These are phyloP conservation scores for Tremella fuciformis DNA, from an alignment of 768 basidiomycete genomes.

Conservation along the genomic window DNA sequence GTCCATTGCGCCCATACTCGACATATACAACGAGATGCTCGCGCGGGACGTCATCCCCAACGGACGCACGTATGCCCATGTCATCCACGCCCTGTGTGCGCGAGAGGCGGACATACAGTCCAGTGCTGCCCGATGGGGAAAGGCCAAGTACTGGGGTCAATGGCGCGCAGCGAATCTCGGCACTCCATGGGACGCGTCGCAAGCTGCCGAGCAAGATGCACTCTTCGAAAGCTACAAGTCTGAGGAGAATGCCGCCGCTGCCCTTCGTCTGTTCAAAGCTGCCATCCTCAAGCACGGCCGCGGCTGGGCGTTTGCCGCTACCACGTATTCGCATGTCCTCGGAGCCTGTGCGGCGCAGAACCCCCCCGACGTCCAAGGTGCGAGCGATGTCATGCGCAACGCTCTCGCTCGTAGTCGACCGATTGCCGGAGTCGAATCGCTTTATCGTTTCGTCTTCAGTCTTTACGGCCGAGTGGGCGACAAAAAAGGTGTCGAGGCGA, in stretches of 20 bases:
- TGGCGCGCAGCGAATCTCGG: conserved; percentile 25
- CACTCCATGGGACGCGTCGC: background rate
- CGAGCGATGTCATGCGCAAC: conserved; percentile 65
- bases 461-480: conserved; percentile 11
- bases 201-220: conserved; percentile 11
- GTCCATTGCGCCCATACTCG: conserved; percentile 61
- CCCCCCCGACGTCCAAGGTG: conserved; percentile 58
- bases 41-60: conserved; percentile 64
- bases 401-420: conserved; percentile 53
- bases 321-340: conserved; percentile 61
- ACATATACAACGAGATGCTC: conserved; percentile 72
- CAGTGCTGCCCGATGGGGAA: conserved; percentile 56
- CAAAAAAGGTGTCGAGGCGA: conserved; percentile 4
- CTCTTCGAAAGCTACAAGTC: conserved; percentile 55
- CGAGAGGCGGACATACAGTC: conserved; percentile 66
- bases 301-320: conserved; percentile 27
- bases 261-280: conserved; percentile 70
- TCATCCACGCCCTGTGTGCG: conserved; percentile 64
- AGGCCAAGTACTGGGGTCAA: conserved; percentile 19
- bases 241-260: conserved; percentile 70
- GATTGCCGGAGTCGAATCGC: conserved; percentile 9
- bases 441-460: conserved; percentile 23
- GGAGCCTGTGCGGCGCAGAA: conserved; percentile 62
- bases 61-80: conserved; percentile 60
- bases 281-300: conserved; percentile 49